phyloP scores from a whole-genome alignment of 2,329 filamentous ascomycete species.

The Aspergillus sp. region DNA sequence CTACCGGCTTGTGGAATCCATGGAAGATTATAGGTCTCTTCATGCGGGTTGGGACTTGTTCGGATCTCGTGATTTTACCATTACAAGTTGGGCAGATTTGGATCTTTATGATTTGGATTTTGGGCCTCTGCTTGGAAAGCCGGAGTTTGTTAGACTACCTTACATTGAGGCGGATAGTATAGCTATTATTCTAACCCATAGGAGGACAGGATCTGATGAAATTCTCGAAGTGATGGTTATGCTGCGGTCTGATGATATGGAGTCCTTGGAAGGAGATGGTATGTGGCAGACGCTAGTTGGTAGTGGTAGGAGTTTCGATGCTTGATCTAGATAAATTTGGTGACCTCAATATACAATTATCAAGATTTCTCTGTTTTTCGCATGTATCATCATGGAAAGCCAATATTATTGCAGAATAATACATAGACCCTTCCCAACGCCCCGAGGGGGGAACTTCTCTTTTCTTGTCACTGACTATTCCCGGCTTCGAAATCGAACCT shows the following conservation, averaged over 20 bases:
- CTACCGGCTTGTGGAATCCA: not conserved
- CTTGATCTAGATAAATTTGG: no score
- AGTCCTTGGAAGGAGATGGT: not conserved
- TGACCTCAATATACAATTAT: no score
- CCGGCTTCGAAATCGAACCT: not conserved
- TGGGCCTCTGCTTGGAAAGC: slow-evolving; percentile 3
- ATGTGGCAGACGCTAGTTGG: not conserved
- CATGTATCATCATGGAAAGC: no score
- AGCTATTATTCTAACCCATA: not conserved
- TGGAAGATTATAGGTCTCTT: slow-evolving; percentile 1
- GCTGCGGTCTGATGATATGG: slow-evolving; percentile 9
- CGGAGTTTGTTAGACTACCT: slow-evolving; percentile 10
- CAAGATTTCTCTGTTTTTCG: no score
- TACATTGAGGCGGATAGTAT: slow-evolving; percentile 15
- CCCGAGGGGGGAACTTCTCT: no score
- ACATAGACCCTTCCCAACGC: no score
- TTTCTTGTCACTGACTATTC: no score
- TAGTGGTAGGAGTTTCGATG: no score
- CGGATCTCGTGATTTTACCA: slow-evolving; percentile 13
- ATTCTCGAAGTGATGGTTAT: slow-evolving; percentile 4
- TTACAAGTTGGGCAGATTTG: slow-evolving; percentile 18
- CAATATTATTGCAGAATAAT: no score
- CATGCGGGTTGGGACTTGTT: slow-evolving; percentile 18
- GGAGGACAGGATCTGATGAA: not conserved
- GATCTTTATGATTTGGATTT: slow-evolving; percentile 12